Percentiles rank a stretch among this genome's conserved stretches.
Evolutionary conservation across 495 filamentous ascomycete genomes (phyloP).

Genomic region (Astrocystis sublimbata): DNA sequence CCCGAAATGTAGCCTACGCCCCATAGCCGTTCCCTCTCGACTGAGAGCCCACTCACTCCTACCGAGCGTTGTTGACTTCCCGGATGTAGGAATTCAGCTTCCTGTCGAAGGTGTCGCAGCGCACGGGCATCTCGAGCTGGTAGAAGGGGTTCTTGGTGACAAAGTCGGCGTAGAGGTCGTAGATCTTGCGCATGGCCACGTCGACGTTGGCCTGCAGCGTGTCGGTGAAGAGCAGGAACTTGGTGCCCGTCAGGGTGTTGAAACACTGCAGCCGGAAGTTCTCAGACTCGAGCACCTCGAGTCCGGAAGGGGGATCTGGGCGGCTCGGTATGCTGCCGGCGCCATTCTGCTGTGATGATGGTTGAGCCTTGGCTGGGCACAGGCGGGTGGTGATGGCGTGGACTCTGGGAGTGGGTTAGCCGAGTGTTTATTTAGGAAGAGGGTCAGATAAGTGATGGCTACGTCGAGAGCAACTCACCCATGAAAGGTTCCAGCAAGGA

Average conservation of each 20-base stretch:
- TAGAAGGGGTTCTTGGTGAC: constrained; percentile 99
- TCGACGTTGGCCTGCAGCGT: constrained; percentile 88
- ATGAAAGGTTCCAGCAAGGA: constrained; percentile 97
- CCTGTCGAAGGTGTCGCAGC: constrained; percentile 92
- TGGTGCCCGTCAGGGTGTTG: constrained; percentile 88
- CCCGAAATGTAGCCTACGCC: not conserved
- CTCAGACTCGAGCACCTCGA: constrained; percentile 89
- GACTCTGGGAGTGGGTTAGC: constrained; percentile 52
- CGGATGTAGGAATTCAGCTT: constrained; percentile 73
- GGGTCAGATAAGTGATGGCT: not conserved
- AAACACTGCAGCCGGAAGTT: constrained; percentile 94
- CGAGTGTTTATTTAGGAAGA: not conserved
- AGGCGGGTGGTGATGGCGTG: constrained; percentile 89
- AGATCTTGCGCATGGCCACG: constrained; percentile 74
- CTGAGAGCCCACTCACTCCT: constrained; percentile 17
- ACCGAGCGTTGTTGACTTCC: constrained; percentile 54
- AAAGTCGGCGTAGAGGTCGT: constrained; percentile 94
- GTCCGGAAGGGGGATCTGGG: constrained; percentile 64
- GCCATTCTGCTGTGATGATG: constrained; percentile 49
- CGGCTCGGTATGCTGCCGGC: constrained; percentile 41
- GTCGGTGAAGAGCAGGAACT: constrained; percentile 95
- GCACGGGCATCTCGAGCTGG: constrained; percentile 93
- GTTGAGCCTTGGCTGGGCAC: constrained; percentile 53
- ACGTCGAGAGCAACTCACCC: constrained; percentile 54
- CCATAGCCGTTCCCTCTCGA: not conserved